A percentile compares a stretch with the other conserved stretches of the same genome.
phyloP scores from a whole-genome alignment of 2,329 filamentous ascomycete genomes.

The Alternaria sp. region DNA sequence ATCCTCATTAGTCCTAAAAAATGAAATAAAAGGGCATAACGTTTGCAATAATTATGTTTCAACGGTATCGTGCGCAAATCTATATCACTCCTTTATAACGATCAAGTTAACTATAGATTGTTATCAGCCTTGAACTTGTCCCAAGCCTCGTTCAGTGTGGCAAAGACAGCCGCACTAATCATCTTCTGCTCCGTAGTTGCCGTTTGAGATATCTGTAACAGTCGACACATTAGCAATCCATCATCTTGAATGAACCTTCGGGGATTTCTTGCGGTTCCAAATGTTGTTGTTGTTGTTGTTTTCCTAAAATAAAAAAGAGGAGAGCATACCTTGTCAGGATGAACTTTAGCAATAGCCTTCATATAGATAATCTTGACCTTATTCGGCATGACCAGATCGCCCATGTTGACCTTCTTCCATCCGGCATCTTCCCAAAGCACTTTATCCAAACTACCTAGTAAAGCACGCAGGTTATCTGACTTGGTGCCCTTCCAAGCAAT shows the following conservation, averaged over 20 bases:
- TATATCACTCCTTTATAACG: conserved; percentile 3
- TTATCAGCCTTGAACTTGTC: conserved; percentile 73
- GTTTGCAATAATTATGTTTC: background rate
- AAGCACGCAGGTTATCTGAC: conserved; percentile 86
- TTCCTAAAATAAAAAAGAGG: too few relatives aligned
- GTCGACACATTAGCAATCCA: conserved; percentile 21
- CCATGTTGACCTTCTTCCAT: conserved; percentile 97
- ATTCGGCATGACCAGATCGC: conserved; percentile 88
- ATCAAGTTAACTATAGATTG: conserved; percentile 26
- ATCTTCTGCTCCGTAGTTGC: conserved; percentile 73
- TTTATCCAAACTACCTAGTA: conserved; percentile 84
- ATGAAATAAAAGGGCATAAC: background rate
- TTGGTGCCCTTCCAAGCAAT: conserved; percentile 88
- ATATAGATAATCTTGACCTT: conserved; percentile 99
- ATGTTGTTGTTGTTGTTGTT: too few relatives aligned
- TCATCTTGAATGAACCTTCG: background rate
- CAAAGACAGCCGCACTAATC: conserved; percentile 72
- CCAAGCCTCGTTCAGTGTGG: conserved; percentile 72
- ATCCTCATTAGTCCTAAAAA: background rate
- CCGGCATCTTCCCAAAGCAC: conserved; percentile 92
- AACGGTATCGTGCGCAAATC: conserved; percentile 10
- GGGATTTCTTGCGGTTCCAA: too few relatives aligned
- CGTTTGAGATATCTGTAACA: conserved; percentile 62
- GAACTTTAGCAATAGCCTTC: conserved; percentile 98
- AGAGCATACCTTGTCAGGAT: conserved; percentile 88